Evolutionary conservation across 169 alveolate species (phyloP).

Genomic region (Neospora caninum): DNA sequence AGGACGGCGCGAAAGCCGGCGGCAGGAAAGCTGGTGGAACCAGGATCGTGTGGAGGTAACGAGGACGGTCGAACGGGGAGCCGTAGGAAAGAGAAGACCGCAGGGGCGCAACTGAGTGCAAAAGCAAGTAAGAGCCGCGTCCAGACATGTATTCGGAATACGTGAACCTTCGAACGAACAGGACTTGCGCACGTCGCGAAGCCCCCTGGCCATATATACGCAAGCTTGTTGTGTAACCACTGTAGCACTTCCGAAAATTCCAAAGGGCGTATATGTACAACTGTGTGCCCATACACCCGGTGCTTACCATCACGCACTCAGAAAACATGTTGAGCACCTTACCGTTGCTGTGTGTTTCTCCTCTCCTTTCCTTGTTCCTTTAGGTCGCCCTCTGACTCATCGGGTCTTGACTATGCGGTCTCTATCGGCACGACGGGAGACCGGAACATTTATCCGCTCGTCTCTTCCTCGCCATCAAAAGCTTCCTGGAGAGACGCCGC

Average conservation of each 20-base stretch:
- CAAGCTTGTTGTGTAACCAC: too few species aligned
- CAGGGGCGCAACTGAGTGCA: too few species aligned
- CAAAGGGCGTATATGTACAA: not conserved
- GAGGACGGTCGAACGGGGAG: not conserved
- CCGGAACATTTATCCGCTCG: not conserved
- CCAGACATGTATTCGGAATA: too few species aligned
- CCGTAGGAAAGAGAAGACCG: too few species aligned
- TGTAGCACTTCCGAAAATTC: too few species aligned
- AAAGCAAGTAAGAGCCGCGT: too few species aligned
- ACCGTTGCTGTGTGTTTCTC: not conserved
- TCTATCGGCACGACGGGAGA: not conserved
- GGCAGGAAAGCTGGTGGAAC: not conserved
- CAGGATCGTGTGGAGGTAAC: not conserved
- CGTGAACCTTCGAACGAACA: too few species aligned
- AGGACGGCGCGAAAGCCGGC: not conserved
- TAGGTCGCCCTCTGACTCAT: not conserved
- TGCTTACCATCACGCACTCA: not conserved
- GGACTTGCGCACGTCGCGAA: too few species aligned
- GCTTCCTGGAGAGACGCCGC: not conserved
- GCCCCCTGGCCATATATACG: too few species aligned
- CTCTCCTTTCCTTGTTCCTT: not conserved
- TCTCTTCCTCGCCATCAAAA: not conserved
- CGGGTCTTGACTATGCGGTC: not conserved
- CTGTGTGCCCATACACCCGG: not conserved
- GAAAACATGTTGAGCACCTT: not conserved